Evolutionary conservation across 2,329 filamentous ascomycete species (phyloP).

Genomic region (Podosphaera fusca): DNA sequence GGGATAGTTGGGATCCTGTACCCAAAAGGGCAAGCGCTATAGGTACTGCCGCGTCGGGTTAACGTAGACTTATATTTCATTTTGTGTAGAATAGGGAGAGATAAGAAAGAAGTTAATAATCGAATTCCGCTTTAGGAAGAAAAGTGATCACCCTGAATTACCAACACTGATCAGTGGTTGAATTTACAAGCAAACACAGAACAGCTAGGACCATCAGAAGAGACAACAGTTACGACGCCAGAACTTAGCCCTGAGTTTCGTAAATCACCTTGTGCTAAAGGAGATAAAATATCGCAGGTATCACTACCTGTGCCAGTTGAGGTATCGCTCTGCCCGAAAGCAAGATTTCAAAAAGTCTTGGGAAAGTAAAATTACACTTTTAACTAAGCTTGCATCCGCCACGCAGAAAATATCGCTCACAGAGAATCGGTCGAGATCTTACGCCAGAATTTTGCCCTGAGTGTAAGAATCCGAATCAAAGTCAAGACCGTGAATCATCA

Average conservation of each 20-base stretch:
- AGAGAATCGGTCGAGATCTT: no score
- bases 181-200: neutral
- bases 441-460: neutral
- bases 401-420: neutral
- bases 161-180: conserved; percentile 1
- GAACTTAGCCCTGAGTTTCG: neutral
- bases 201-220: neutral
- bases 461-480: neutral
- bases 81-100: no score
- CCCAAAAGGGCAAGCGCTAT: no score
- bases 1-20: no score
- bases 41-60: no score
- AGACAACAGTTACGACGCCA: neutral
- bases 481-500: neutral
- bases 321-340: neutral
- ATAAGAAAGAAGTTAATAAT: no score
- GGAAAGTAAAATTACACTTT: neutral
- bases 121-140: no score
- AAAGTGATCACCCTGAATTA: neutral
- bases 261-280: neutral
- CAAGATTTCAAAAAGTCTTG: neutral
- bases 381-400: neutral
- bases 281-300: neutral
- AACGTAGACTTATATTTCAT: no score
- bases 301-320: neutral